Percentiles rank a stretch among this genome's conserved stretches.
Evolutionary conservation across 169 alveolate genomes (phyloP).

Genomic region (Blepharisma undulans): DNA sequence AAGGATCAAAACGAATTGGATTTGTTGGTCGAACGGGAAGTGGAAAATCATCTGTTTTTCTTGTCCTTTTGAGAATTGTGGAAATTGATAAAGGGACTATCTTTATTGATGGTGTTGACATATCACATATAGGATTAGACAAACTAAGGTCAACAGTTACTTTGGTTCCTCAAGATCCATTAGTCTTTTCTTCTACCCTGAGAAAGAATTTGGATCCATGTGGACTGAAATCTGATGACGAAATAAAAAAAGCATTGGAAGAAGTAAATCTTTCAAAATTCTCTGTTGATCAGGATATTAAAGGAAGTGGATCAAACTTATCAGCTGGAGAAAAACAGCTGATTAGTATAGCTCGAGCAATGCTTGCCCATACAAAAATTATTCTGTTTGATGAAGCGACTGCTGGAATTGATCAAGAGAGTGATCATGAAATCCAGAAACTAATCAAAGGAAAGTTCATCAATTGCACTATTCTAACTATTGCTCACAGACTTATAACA

Average conservation of each 20-base stretch:
- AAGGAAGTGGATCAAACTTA: conserved; percentile 32
- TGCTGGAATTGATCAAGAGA: conserved; percentile 46
- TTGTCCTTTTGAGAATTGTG: conserved; percentile 60
- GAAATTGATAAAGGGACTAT: conserved; percentile 83
- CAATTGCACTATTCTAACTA: conserved; percentile 60
- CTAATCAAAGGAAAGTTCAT: conserved; percentile 30
- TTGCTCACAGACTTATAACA: conserved; percentile 78
- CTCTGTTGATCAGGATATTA: not conserved
- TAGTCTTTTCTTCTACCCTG: conserved; percentile 76
- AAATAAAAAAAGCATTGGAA: conserved; percentile 37
- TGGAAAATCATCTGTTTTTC: conserved; percentile 81
- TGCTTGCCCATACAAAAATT: conserved; percentile 46
- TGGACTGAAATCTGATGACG: conserved; percentile 49
- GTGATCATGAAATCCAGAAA: conserved; percentile 44
- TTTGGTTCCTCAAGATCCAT: conserved; percentile 86
- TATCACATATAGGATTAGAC: conserved; percentile 21
- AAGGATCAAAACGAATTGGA: conserved; percentile 76
- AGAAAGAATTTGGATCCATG: conserved; percentile 83
- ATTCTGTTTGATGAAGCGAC: conserved; percentile 59
- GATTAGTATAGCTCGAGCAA: conserved; percentile 54
- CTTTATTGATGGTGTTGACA: conserved; percentile 71
- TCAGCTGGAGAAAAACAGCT: conserved; percentile 51
- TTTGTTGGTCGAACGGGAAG: conserved; percentile 89
- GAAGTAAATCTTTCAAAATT: conserved; percentile 58
- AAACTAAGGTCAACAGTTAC: conserved; percentile 59